Base-by-base conservation (phyloP, 495 filamentous ascomycete species). In the Aspergillus sparsus region DNA sequence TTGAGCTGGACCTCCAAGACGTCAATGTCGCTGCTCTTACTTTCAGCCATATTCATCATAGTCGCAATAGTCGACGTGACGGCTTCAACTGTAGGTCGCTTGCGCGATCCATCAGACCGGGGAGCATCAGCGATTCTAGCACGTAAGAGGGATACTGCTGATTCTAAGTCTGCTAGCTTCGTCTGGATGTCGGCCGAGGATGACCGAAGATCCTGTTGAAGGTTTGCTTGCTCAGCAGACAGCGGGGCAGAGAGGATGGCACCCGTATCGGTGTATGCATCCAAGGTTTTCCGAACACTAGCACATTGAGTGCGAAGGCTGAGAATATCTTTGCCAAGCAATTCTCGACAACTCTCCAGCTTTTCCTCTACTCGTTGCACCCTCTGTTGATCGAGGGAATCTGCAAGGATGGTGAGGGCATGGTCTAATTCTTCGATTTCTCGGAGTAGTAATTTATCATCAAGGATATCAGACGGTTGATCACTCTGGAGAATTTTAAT, bases 41-140 rank as follows among this genome's bases (percentile, higher is more conserved):
- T 87, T 77, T 97, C 90, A 0, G 88, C 87, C 90, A 97, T 96
- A 60, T 76, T 84, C 53, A 92, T 98, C 85, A 99, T 90, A 56
- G 94, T 97, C 53, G 78, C 77, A 62, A 99, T 96, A 6, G 95
- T 98, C 51, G 88, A 89, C 45, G 90, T 85, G 16, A 98, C 91
- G 7, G 91, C 91, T 62, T 97, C 95, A 1, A 97, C 88, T 0
- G 93, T 97, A 3, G 94, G 95, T n/a, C 80, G 76, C 44, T 80
- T 73, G 45, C 67, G 57, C 16, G 58, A 57, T 61, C 75, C 79
- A 47, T 73, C 71, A 9, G 66, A 45, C 31, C 68, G 66, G n/a
- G 76, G 68, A 21, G 72, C 68, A 44, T 82, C 74, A 2, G 89
- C 87, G 21, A 98, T 78, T 63, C 87, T 89, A 3, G 92, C 86